These are phyloP conservation scores for Amylostereum chailletii DNA, from an alignment of 1,284 basidiomycete species.

Conservation along the genomic window DNA sequence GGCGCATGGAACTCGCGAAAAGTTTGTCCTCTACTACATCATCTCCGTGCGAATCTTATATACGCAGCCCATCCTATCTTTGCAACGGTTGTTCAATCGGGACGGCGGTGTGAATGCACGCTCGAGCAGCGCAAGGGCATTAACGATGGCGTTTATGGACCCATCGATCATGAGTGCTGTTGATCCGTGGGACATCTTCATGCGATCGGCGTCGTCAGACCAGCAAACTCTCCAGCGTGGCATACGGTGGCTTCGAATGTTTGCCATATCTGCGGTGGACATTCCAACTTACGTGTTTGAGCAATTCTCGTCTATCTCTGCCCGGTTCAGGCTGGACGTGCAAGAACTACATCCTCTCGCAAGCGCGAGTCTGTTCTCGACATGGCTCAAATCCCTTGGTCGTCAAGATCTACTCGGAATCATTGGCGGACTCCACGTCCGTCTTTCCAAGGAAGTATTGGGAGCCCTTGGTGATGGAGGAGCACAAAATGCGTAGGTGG, in stretches of 20 bases:
- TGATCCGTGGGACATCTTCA: conserved; percentile 52
- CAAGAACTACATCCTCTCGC: conserved; percentile 37
- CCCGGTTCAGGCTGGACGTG: conserved; percentile 31
- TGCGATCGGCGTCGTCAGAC: conserved; percentile 33
- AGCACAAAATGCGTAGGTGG: neutral
- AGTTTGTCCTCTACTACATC: conserved; percentile 21
- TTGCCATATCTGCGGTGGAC: conserved; percentile 62
- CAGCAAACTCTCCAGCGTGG: conserved; percentile 38
- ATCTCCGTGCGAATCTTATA: neutral
- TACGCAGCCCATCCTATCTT: conserved; percentile 39
- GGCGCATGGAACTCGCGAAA: conserved; percentile 24
- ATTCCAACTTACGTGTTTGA: conserved; percentile 45
- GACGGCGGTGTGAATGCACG: conserved; percentile 35
- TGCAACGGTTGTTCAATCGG: conserved; percentile 50
- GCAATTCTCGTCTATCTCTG: conserved; percentile 34
- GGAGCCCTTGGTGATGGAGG: conserved; percentile 22
- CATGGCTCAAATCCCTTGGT: conserved; percentile 48
- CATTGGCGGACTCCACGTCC: conserved; percentile 39
- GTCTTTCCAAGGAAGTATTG: conserved; percentile 29
- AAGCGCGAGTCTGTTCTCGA: conserved; percentile 38
- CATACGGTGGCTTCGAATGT: conserved; percentile 56
- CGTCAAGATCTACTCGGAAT: conserved; percentile 46
- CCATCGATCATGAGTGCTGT: conserved; percentile 21
- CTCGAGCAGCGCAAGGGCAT: conserved; percentile 27
- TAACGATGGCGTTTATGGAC: conserved; percentile 20